These are phyloP conservation scores for Peronospora destructor DNA, from an alignment of 352 stramenopile species.

Conservation along the genomic window DNA sequence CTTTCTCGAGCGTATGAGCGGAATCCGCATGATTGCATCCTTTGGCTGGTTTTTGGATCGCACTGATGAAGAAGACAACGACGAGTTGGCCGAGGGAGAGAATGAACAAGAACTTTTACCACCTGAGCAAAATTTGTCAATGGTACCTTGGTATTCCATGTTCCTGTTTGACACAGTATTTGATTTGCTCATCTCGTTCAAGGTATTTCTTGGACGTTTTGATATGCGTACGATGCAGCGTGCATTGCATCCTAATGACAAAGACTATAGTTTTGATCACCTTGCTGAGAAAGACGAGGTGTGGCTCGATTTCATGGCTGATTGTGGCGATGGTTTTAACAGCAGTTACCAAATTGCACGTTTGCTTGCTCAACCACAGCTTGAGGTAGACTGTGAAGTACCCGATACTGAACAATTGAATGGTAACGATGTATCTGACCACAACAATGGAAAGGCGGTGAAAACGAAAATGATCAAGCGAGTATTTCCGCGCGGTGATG, in stretches of 20 bases:
- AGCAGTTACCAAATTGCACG: conserved; percentile 90
- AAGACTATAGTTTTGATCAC: conserved; percentile 81
- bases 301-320: conserved; percentile 93
- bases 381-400: conserved; percentile 66
- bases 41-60: conserved; percentile 64
- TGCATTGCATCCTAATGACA: conserved; percentile 61
- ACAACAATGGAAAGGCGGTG: conserved; percentile 20
- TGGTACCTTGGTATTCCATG: conserved; percentile 94
- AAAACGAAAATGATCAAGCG: conserved; percentile 38
- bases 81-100: conserved; percentile 33
- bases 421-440: conserved; percentile 1
- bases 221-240: conserved; percentile 89
- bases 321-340: conserved; percentile 91
- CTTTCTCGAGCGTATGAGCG: conserved; percentile 70
- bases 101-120: conserved; percentile 55
- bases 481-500: conserved; percentile 77
- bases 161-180: conserved; percentile 89
- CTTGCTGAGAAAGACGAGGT: conserved; percentile 66
- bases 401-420: conserved; percentile 14
- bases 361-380: conserved; percentile 82
- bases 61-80: conserved; percentile 42
- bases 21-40: conserved; percentile 65
- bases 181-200: conserved; percentile 88
- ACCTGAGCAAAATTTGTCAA: conserved; percentile 71
- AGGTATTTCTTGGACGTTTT: conserved; percentile 89